These are phyloP conservation scores for Geoglossum glabrum DNA, from an alignment of 495 filamentous ascomycete species.

Conservation along the genomic window DNA sequence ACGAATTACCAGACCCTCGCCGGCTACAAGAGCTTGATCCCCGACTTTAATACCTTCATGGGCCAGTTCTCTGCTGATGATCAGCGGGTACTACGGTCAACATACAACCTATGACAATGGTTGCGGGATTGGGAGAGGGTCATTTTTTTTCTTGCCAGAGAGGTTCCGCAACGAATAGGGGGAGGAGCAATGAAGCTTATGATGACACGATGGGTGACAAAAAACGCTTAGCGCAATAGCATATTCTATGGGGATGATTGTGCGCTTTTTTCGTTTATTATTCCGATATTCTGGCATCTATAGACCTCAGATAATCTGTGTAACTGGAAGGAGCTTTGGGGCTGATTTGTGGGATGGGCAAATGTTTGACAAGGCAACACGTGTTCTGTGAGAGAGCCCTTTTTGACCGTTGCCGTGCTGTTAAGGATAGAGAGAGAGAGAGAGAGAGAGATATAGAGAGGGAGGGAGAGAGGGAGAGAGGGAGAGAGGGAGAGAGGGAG, in stretches of 20 bases:
- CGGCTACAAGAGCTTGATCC: constrained; percentile 70
- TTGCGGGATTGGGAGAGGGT: background rate
- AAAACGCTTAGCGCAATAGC: constrained; percentile 1
- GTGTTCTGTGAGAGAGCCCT: background rate
- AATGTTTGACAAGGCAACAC: background rate
- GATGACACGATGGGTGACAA: background rate
- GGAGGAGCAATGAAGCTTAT: background rate
- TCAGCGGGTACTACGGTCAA: constrained; percentile 30
- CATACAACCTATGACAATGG: constrained; percentile 21
- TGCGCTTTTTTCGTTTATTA: background rate
- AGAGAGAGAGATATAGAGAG: too few relatives aligned
- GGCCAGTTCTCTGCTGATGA: constrained; percentile 41
- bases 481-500: too few relatives aligned
- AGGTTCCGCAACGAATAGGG: background rate
- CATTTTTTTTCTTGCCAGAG: too few relatives aligned
- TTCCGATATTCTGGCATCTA: background rate
- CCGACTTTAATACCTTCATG: constrained; percentile 65
- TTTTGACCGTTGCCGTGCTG: background rate
- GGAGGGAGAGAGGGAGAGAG: too few relatives aligned
- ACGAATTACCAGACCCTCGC: constrained; percentile 41
- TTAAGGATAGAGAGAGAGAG: background rate
- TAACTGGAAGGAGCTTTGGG: constrained; percentile 1
- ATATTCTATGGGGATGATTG: background rate
- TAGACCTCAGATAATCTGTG: constrained; percentile 3
- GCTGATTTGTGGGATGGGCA: background rate